phyloP scores from a whole-genome alignment of 176 grass and related monocot species.

The Avena atlantica region DNA sequence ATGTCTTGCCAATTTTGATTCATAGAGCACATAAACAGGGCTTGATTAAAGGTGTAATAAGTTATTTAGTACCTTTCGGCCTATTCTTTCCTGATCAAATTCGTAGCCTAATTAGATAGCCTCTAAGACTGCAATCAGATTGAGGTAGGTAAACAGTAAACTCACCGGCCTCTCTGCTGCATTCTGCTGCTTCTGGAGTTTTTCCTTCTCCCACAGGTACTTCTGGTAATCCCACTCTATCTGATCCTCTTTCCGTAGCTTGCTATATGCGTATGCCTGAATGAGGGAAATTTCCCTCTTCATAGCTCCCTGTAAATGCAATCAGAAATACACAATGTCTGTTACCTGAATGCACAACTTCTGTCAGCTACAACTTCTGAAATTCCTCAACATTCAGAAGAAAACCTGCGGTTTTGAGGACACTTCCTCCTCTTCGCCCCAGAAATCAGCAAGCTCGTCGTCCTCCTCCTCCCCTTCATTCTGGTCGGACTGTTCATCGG shows the following conservation, averaged over 20 bases:
- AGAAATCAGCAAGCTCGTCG: too few relatives aligned
- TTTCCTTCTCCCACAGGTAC: background rate
- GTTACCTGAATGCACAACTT: background rate
- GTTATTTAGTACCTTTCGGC: too few relatives aligned
- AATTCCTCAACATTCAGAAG: background rate
- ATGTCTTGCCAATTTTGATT: too few relatives aligned
- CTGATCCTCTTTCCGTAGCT: background rate
- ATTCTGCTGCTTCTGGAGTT: background rate
- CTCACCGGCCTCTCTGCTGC: constrained; percentile 13
- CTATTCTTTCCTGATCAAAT: too few relatives aligned
- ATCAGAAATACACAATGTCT: background rate
- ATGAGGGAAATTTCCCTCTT: background rate
- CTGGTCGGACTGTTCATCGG: background rate
- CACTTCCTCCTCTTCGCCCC: background rate
- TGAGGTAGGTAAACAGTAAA: background rate
- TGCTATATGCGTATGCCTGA: background rate
- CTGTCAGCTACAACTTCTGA: background rate
- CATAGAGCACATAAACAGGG: too few relatives aligned
- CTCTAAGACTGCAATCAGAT: background rate
- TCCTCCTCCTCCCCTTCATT: background rate
- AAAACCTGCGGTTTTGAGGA: background rate
- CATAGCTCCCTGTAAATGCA: background rate
- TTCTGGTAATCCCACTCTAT: background rate
- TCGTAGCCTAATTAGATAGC: too few relatives aligned
- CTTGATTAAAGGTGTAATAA: too few relatives aligned